Evolutionary conservation across 2,329 filamentous ascomycete genomes (phyloP).

Genomic region (Stachybotrys elegans): DNA sequence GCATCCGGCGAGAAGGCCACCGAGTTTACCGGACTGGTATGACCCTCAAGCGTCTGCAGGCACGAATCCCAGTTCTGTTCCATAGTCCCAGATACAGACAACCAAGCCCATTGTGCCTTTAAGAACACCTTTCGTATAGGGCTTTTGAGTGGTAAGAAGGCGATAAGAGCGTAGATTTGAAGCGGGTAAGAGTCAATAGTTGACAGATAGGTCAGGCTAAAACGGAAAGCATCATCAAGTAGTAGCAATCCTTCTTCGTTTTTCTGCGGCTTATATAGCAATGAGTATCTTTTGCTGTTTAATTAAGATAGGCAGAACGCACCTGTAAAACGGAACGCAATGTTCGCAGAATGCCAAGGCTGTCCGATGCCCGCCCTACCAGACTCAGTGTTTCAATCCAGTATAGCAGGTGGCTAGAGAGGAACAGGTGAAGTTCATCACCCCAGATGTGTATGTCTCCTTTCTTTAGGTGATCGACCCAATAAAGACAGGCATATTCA

Average conservation of each 20-base stretch:
- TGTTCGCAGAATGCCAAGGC: constrained; percentile 3
- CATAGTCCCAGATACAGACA: background rate
- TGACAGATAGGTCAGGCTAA: constrained; percentile 2
- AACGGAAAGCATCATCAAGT: constrained; percentile 4
- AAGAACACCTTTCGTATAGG: constrained; percentile 3
- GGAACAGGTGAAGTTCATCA: background rate
- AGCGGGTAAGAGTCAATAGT: constrained; percentile 1
- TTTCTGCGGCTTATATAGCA: constrained; percentile 12
- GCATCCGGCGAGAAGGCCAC: constrained; percentile 13
- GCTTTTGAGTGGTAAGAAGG: background rate
- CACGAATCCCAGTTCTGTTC: constrained; percentile 1
- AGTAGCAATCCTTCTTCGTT: constrained; percentile 10
- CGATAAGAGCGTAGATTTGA: constrained; percentile 2
- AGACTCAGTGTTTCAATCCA: constrained; percentile 26
- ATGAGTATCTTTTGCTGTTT: constrained; percentile 8
- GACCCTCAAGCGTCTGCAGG: constrained; percentile 2
- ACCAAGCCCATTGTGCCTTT: constrained; percentile 10
- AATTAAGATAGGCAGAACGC: background rate
- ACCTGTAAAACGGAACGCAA: no score
- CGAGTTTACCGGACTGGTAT: constrained; percentile 4
- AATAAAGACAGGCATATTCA: constrained; percentile 1
- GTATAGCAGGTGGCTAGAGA: constrained; percentile 1
- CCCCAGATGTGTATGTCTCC: background rate
- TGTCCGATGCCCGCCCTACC: constrained; percentile 15
- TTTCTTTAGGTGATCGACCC: constrained; percentile 1